These are phyloP conservation scores for Neofusicoccum kwambonambiense DNA, from an alignment of 2,329 filamentous ascomycete species.

Conservation along the genomic window DNA sequence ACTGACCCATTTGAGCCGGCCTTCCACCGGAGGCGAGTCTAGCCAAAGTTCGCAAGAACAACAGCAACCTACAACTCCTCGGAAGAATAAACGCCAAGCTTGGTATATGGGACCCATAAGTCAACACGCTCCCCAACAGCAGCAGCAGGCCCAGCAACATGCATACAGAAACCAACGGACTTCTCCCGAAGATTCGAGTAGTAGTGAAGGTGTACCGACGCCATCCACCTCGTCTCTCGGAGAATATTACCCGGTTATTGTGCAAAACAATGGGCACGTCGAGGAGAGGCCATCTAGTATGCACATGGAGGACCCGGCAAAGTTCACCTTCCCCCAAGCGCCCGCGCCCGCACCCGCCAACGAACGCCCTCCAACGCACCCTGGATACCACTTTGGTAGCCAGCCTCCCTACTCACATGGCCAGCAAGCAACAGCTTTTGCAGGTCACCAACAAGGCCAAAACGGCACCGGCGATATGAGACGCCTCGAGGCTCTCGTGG, in stretches of 20 bases:
- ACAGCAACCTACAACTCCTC: constrained; percentile 47
- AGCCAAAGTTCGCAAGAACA: constrained; percentile 38
- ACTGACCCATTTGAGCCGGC: constrained; percentile 28
- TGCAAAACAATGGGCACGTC: constrained; percentile 50
- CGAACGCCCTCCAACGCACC: constrained; percentile 26
- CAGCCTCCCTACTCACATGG: constrained; percentile 24
- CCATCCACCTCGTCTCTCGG: constrained; percentile 49
- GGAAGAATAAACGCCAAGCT: constrained; percentile 64
- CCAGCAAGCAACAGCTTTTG: constrained; percentile 28
- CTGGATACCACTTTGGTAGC: constrained; percentile 29
- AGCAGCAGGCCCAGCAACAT: constrained; percentile 20
- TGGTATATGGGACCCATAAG: constrained; percentile 66
- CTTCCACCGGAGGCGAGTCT: constrained; percentile 30
- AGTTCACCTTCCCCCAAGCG: constrained; percentile 29
- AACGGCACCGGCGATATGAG: constrained; percentile 50
- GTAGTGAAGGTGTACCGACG: constrained; percentile 55
- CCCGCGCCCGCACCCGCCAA: constrained; percentile 34
- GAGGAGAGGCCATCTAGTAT: constrained; percentile 43
- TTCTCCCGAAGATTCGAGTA: constrained; percentile 56
- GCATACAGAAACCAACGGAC: constrained; percentile 44
- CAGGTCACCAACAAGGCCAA: neutral
- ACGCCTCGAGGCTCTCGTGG: constrained; percentile 62
- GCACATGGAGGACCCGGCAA: constrained; percentile 41
- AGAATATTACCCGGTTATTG: constrained; percentile 54
- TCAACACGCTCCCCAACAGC: constrained; percentile 25